Base-by-base conservation (phyloP, 2,329 filamentous ascomycete genomes). In the Ascochyta rabiei region DNA sequence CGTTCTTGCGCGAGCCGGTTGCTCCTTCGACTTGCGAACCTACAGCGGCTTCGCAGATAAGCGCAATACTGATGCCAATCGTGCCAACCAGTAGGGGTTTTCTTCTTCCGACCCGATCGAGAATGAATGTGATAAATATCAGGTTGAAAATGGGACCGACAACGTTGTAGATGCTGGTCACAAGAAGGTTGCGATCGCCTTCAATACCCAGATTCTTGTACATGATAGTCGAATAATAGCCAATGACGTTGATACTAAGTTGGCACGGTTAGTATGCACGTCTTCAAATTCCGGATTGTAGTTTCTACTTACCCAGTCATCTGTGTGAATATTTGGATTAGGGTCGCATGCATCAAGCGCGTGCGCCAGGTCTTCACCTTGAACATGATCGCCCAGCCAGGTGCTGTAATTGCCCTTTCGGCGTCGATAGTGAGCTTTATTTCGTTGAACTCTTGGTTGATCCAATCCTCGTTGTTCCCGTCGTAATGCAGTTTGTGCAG, bases 271-370 rank as follows among this genome's bases (percentile, higher is more conserved):
- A 67, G 57, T 26, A 38, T 26, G 8, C 13, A 3, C 18, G n/a
- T 10, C 19, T 13, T 3, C n/a, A 21, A 40, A 16, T 15, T 16
- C 3, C 2, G 10, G 6, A n/a, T 5, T 18, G 9, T 2, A 18
- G 7, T 26, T 9, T 38, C 23, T 21, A 53, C 67, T 42, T 70
- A 75, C 76, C 84, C 84, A n/a, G 80, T 82, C 64, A 89, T 82
- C 59, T 89, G 86, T 42, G 86, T 85, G 63, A 89, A 86, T 56
- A 86, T 80, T 68, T 90, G 86, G 34, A 87, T 82, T 28, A 84
- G 73, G 37, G 82, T 82, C 19, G 84, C 87, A 56, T 87, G 83
- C 59, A 87, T 71, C 45, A 89, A 80, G 15, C 87, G 79, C 42
- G 80, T 86, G 65, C 87, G 81, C 80, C 85, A 87, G 49, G 81